phyloP scores from a whole-genome alignment of 495 filamentous ascomycete genomes.

The Pseudotulostoma volvatum region DNA sequence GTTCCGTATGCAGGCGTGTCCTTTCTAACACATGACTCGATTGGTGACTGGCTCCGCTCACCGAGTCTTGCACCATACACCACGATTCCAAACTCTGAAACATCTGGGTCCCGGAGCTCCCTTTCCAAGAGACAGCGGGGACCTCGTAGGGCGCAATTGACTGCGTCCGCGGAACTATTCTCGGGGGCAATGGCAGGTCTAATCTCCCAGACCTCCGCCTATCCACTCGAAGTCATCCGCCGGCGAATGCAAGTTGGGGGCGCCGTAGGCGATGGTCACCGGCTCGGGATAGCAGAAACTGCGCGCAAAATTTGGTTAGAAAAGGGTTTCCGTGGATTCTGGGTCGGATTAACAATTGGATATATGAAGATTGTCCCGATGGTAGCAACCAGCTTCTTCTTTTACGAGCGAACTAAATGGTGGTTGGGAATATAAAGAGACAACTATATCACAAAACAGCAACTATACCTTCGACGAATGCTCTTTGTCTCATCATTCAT shows the following conservation, averaged over 20 bases:
- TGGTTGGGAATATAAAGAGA: conserved; percentile 58
- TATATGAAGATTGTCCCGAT: conserved; percentile 91
- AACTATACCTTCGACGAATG: no score
- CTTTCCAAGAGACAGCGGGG: conserved; percentile 11
- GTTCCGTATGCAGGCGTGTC: conserved; percentile 90
- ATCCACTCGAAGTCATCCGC: conserved; percentile 83
- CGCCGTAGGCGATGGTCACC: conserved; percentile 74
- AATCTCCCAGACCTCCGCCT: conserved; percentile 78
- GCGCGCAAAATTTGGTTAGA: conserved; percentile 55
- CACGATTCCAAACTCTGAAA: conserved; percentile 31
- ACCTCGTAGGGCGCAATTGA: conserved; percentile 30
- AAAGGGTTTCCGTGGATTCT: conserved; percentile 69
- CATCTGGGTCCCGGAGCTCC: conserved; percentile 1
- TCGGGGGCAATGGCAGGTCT: conserved; percentile 75
- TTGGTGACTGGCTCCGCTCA: conserved; percentile 61
- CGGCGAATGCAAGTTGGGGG: conserved; percentile 93
- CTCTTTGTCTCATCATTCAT: no score
- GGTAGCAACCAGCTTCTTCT: conserved; percentile 59
- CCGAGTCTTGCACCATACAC: conserved; percentile 52
- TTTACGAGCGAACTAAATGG: conserved; percentile 71
- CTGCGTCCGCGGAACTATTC: conserved; percentile 58
- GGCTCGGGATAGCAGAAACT: conserved; percentile 65
- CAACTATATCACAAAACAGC: no score
- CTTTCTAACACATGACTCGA: conserved; percentile 89
- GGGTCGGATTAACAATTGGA: conserved; percentile 82